A percentile compares a stretch with the other conserved stretches of the same genome.
These are phyloP conservation scores for Barnettozyma californica DNA, from an alignment of 805 yeast genomes.

Conservation along the genomic window DNA sequence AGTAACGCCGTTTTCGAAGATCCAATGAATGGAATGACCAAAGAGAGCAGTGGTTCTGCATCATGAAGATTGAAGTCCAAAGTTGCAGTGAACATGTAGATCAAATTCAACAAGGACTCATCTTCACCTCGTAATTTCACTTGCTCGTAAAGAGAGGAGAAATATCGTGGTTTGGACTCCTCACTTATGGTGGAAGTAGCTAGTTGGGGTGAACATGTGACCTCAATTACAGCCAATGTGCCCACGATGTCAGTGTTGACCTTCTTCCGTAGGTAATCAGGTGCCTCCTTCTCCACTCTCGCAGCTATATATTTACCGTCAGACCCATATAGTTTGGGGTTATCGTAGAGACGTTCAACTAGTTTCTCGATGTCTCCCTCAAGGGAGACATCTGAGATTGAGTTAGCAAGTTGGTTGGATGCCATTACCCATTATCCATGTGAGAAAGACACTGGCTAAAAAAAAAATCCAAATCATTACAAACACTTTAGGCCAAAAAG, in stretches of 20 bases:
- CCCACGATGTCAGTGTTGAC: slow-evolving; percentile 6
- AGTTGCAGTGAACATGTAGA: slow-evolving; percentile 25
- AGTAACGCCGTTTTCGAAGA: slow-evolving; percentile 7
- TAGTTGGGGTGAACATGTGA: slow-evolving; percentile 1
- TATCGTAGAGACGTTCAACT: slow-evolving; percentile 1
- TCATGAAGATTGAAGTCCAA: slow-evolving; percentile 20
- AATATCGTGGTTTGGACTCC: slow-evolving; percentile 9
- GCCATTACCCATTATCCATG: neutral
- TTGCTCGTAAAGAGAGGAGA: slow-evolving; percentile 3
- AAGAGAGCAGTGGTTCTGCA: slow-evolving; percentile 10
- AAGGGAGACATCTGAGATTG: neutral
- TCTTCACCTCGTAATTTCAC: slow-evolving; percentile 4
- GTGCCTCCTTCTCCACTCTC: neutral
- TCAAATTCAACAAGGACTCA: slow-evolving; percentile 7
- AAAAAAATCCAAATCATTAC: neutral
- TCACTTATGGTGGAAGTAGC: slow-evolving; percentile 1
- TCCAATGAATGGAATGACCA: slow-evolving; percentile 11
- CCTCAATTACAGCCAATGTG: slow-evolving; percentile 4
- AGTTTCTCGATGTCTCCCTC: neutral
- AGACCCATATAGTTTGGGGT: neutral
- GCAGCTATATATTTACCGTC: neutral
- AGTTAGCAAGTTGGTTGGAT: neutral
- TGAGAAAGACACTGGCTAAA: neutral
- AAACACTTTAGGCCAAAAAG: neutral
- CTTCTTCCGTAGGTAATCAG: neutral